Base-by-base conservation (phyloP, 176 grass and related monocot species). In the Carex scoparia region DNA sequence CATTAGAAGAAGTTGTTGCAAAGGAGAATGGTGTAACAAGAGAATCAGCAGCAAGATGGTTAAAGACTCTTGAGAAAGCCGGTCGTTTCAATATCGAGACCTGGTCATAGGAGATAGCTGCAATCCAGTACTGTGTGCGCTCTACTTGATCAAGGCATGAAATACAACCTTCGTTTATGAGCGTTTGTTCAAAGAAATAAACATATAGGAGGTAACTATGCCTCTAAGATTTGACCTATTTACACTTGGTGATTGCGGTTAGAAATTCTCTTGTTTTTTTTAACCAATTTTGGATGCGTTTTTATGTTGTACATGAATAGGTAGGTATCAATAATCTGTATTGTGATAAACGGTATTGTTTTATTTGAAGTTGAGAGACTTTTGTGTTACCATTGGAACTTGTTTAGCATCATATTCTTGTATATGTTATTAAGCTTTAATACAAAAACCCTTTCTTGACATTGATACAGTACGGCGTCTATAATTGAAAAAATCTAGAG, bases 61-160 rank as follows among this genome's bases (percentile, higher is more conserved):
- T 94, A 37, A 91, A 68, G 76, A 81, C 83, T 27, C 85, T 94
- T 0, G 93, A 95, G 86, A 95, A 87, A 67, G 87, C 84, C 54
- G 93, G 91, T 49, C 90, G 68, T 82, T 92, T 95, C 85, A 88
- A 94, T 80, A 91, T 91, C 1, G 93, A 99, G 79, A 89, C 96
- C 7, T 92, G 93, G 93, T 95, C 93, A 16, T 99, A 73, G 85
- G 23, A 23, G 23, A 0, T 23, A 23, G 23, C 23, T 23, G 23
- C 23, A 23, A 23, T 23, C 23, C 23, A 23, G 23, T 23, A 23
- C 23, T 23, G 23, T 23, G 23, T 23, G 23, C 23, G 44, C 8
- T 15, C 4, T 40, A 69, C 0, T 32, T 12, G 4, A 32, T 65
- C 27, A 32, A 65, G 63, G 27, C 8, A 65, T 46, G 44, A 62